A percentile compares a stretch with the other conserved stretches of the same genome.
Evolutionary conservation across 2,329 filamentous ascomycete species (phyloP).

Genomic region (Neonectria ditissima): DNA sequence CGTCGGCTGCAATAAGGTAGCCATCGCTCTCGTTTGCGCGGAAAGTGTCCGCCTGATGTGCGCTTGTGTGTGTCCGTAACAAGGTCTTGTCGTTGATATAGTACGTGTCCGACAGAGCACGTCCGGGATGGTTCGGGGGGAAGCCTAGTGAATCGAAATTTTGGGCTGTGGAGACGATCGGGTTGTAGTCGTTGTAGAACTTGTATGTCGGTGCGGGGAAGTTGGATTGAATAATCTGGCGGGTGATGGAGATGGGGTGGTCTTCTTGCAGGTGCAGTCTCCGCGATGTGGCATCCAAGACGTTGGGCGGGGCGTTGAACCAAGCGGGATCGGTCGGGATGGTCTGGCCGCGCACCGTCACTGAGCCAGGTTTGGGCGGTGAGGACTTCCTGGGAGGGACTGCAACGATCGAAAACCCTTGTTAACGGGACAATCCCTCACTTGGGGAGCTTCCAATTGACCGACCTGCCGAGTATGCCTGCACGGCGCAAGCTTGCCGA

Average conservation of each 20-base stretch:
- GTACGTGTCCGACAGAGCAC: constrained; percentile 91
- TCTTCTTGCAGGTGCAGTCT: constrained; percentile 90
- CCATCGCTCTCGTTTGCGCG: constrained; percentile 77
- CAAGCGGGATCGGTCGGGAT: constrained; percentile 74
- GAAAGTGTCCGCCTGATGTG: constrained; percentile 89
- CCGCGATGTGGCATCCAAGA: constrained; percentile 79
- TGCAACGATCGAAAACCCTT: constrained; percentile 28
- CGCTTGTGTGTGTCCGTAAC: constrained; percentile 92
- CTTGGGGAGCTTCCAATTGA: constrained; percentile 27
- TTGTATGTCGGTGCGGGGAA: constrained; percentile 81
- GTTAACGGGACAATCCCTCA: constrained; percentile 35
- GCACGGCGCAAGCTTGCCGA: constrained; percentile 38
- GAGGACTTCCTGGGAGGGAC: constrained; percentile 43
- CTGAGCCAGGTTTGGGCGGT: constrained; percentile 37
- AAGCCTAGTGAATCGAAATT: constrained; percentile 99
- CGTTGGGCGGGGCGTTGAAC: constrained; percentile 85
- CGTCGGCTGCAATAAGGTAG: constrained; percentile 92
- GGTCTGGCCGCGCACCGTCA: constrained; percentile 71
- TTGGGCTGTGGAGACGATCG: constrained; percentile 84
- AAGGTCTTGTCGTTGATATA: constrained; percentile 89
- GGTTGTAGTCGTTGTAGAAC: constrained; percentile 82
- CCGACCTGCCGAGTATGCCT: constrained; percentile 44
- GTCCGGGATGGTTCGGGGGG: constrained; percentile 86
- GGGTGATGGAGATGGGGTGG: constrained; percentile 91
- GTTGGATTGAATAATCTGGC: constrained; percentile 89